Base-by-base conservation (phyloP, 129 eudicot genomes). In the Saposhnikovia divaricata region DNA sequence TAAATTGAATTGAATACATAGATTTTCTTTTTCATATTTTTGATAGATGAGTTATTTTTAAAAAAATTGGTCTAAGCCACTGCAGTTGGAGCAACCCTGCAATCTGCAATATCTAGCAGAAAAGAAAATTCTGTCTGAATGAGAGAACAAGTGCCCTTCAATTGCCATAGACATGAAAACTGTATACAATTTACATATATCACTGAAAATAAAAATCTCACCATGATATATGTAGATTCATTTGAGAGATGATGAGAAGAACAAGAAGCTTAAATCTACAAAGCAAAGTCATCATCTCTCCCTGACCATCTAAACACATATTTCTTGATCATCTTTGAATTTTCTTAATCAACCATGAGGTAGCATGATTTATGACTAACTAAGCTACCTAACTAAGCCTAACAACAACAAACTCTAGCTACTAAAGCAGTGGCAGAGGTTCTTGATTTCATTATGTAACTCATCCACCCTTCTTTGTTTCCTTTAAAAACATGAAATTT, bases 161-260 rank as follows among this genome's bases (percentile, higher is more conserved):
- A 7, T 53, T 19, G 61, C 61, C 61, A 53, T 19, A 53, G 25
- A 53, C 9, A 18, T 19, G 6, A 19, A 19, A 53, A 19, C 61
- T 53, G 0, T 53, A 6, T 19, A 14, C 55, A 48, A 14, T 57
- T 7, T 6, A 9, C 72, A 66, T 25, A 66, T 66, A 46, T 25
- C 34, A 74, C 8, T 78, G 34, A 50, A 25, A 37, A 75, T 19
- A 78, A 83, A 78, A 84, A 80, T 80, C 87, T 74, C 87, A 34
- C 83, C 87, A 73, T 80, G 84, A 69, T 79, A 45, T 44, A 84
- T 38, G 78, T 25, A 84, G 87, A 84, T 80, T 80, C 84, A 79
- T 74, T 65, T 19, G 6, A 38, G 48, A 31, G 40, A 66, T 66
- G 66, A 57, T 19, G 28, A 55, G 12, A 50, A 31, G 50, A 5